Evolutionary conservation across 371 early-diverging fungal species (phyloP).

Genomic region (Gilbertella persicaria): DNA sequence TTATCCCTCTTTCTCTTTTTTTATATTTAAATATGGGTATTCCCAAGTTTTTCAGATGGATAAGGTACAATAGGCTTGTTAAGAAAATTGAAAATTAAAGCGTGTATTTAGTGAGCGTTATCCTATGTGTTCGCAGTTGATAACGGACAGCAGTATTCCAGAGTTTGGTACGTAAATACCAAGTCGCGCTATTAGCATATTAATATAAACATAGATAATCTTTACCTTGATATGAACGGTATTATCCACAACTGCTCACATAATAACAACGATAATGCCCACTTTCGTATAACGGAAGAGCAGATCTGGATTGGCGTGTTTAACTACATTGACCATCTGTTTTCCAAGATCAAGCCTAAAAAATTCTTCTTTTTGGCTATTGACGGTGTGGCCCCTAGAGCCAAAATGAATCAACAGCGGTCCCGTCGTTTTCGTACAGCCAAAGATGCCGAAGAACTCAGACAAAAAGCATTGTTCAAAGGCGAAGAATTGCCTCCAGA

Average conservation of each 20-base stretch:
- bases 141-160: constrained; percentile 86
- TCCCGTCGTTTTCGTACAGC: constrained; percentile 95
- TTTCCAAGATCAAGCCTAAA: constrained; percentile 91
- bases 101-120: constrained; percentile 81
- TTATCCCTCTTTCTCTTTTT: not conserved
- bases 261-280: constrained; percentile 83
- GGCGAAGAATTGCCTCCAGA: constrained; percentile 76
- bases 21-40: constrained; percentile 64
- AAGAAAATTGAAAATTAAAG: not conserved
- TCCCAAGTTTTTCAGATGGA: constrained; percentile 93
- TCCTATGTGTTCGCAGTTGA: constrained; percentile 90
- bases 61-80: constrained; percentile 47
- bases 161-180: constrained; percentile 80
- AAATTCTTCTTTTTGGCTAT: constrained; percentile 96
- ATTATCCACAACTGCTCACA: constrained; percentile 99
- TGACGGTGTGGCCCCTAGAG: constrained; percentile 99
- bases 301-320: constrained; percentile 95
- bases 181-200: not conserved
- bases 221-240: constrained; percentile 99
- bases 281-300: constrained; percentile 81
- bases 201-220: constrained; percentile 60
- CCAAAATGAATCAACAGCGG: constrained; percentile 99
- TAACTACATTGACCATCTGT: constrained; percentile 94
- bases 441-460: constrained; percentile 77
- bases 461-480: constrained; percentile 56